Conservation (phyloP, 108 stramenopile genomes). For the Skeletonema potamos region DNA sequence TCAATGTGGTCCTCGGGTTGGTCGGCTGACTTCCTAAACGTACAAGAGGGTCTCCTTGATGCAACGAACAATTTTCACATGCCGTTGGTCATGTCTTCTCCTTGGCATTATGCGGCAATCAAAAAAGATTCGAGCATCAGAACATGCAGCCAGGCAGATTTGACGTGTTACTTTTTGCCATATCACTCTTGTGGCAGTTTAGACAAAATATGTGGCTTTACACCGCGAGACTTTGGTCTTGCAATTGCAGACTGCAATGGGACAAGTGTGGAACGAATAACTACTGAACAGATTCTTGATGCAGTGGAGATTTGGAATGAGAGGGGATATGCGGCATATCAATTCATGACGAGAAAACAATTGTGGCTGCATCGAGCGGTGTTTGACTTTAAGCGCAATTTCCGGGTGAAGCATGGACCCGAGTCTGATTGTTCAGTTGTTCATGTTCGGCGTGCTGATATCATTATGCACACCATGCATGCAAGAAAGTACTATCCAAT, state of each 20-base stretch:
- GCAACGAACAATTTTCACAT: slow-evolving; percentile 6
- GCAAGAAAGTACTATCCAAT: slow-evolving; percentile 18
- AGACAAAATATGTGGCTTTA: slow-evolving; percentile 6
- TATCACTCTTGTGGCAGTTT: slow-evolving; percentile 28
- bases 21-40: slow-evolving; percentile 24
- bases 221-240: neutral
- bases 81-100: slow-evolving; percentile 14
- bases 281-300: neutral
- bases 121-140: slow-evolving; percentile 19
- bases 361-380: slow-evolving; percentile 35
- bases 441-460: slow-evolving; percentile 40
- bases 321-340: slow-evolving; percentile 14
- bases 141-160: slow-evolving; percentile 18
- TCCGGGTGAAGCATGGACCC: slow-evolving; percentile 1
- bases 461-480: neutral
- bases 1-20: slow-evolving; percentile 28
- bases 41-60: slow-evolving; percentile 6
- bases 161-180: slow-evolving; percentile 38
- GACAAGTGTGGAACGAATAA: neutral
- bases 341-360: slow-evolving; percentile 31
- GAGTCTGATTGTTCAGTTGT: slow-evolving; percentile 38
- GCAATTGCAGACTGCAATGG: neutral
- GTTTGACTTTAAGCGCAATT: slow-evolving; percentile 17
- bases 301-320: neutral
- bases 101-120: slow-evolving; percentile 33